Evolutionary conservation across 306 rosid genomes (phyloP), one percentile per base, ranked within the genome.

Genomic region (Purshia tridentata): DNA sequence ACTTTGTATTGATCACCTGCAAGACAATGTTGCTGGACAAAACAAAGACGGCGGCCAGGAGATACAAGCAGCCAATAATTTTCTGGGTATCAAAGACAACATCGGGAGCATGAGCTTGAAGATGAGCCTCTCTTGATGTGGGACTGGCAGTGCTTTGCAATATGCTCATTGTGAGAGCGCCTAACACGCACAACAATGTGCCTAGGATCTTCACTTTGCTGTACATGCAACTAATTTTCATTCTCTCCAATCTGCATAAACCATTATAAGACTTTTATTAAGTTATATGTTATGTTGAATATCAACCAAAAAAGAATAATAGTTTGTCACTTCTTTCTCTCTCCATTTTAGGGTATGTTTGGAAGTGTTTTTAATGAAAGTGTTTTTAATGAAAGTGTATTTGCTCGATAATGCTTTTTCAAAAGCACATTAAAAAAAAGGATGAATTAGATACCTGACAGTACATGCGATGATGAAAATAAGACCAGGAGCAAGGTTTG

Each of bases 401-500:
- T 29, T 29, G 35, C 35, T 29, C 35, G 35, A 29, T 29, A 29
- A 29, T 29, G 35, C 35, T 29, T 29, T 29, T 29, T 29, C 35
- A 29, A n/a, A 42, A 42, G 9, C 12, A 42, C 4, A 1, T 0
- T 4, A 39, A 19, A 35, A 14, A 19, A 4, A 4, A 20, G 4
- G 13, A 6, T n/a, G 6, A 14, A 3, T 4, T 16, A 47, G 72
- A 75, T 87, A 89, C 98, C 98, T 83, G 47, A 78, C 76, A 71
- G 73, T 77, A 89, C 97, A 94, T 3, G 99, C 95, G 41, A 91
- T 91, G 74, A 86, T 41, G 76, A 88, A 91, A 77, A 94, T 91
- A 70, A 94, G 81, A 16, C 89, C 99, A 0, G 99, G 99, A 41
- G 96, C 89, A 69, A 91, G 86, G 81, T 91, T 94, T 64, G 97